Evolutionary conservation across 169 alveolate genomes (phyloP).

Genomic region (Plasmodium ovale): DNA sequence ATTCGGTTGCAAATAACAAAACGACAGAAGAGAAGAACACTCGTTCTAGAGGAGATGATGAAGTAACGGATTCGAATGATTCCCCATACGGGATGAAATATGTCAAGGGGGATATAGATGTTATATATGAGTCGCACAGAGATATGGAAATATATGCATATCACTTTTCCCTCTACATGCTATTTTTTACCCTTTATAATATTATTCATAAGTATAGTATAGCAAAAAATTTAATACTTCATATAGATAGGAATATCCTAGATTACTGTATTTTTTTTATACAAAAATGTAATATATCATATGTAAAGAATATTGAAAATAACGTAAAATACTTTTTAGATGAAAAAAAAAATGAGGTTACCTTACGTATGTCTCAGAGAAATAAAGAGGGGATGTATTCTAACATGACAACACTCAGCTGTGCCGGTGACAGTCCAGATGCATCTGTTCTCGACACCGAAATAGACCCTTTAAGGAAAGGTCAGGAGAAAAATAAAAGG

Average conservation of each 20-base stretch:
- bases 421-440: neutral
- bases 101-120: conserved; percentile 66
- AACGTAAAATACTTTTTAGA: conserved; percentile 30
- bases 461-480: neutral
- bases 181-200: conserved; percentile 60
- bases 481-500: conserved; percentile 48
- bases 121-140: conserved; percentile 55
- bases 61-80: conserved; percentile 6
- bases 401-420: neutral
- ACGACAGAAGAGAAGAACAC: neutral
- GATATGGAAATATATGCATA: conserved; percentile 76
- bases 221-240: conserved; percentile 68
- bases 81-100: conserved; percentile 35
- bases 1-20: conserved; percentile 14
- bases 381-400: neutral
- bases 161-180: conserved; percentile 72
- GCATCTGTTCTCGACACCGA: neutral
- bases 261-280: conserved; percentile 75
- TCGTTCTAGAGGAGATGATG: neutral
- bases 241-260: conserved; percentile 74
- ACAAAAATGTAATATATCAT: conserved; percentile 60
- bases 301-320: conserved; percentile 46
- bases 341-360: neutral
- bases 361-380: too few relatives aligned
- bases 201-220: conserved; percentile 54